Base-by-base conservation (phyloP, 345 rosid genomes). In the Adansonia digitata region DNA sequence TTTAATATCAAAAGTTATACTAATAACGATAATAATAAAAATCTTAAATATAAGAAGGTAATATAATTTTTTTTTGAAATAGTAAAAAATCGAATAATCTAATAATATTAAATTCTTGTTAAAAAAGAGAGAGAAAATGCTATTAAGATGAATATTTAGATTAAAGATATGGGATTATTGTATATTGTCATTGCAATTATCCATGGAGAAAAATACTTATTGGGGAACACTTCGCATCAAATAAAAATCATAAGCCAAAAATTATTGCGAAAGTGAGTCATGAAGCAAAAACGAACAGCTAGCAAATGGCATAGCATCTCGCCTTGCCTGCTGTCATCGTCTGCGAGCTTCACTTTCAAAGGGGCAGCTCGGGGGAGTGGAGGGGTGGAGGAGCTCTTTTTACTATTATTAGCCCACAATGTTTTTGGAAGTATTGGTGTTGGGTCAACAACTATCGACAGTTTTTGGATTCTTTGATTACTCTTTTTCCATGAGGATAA, bases 381-480 rank as follows among this genome's bases (percentile, higher is more conserved):
- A n/a, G n/a, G n/a, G n/a, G n/a, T n/a, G n/a, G n/a, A n/a, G n/a
- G n/a, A n/a, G n/a, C n/a, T 8, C 27, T 63, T 18, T 37, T 63
- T 29, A 49, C 22, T 49, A 49, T n/a, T 39, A 39, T 37, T 31
- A 31, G 1, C 40, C 45, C 40, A 74, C 67, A 31, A 42, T 31
- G 57, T 22, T 75, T 78, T 78, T 81, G 79, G 79, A 78, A 75
- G 80, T 40, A 72, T 70, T 69, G 45, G 42, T 49, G 14, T 26
- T 37, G 69, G 79, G 83, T 72, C 81, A 74, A 71, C 84, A 84
- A 53, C 62, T 17, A 56, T 69, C 48, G 72, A 69, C 68, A 59
- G 29, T 46, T 68, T 53, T 71, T 75, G 86, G 61, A 53, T 74
- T 68, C 29, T 61, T 71, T 24, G 1, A 1, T 52, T 49, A 18